phyloP scores from a whole-genome alignment of 805 yeast species.

The Spathaspora gorwiae region DNA sequence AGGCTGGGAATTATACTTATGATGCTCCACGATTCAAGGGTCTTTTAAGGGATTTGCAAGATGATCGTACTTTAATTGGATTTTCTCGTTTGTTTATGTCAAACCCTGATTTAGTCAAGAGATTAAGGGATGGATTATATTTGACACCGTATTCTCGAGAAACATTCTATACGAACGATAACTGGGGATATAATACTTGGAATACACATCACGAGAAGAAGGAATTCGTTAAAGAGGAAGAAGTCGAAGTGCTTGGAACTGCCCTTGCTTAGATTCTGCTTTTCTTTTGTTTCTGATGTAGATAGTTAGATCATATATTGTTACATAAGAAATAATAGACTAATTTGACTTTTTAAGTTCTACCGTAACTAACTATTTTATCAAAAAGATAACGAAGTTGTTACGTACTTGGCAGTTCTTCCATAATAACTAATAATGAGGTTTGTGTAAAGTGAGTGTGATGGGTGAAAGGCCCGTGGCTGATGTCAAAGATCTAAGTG shows the following conservation, averaged over 20 bases:
- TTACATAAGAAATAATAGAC: no score
- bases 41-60: slow-evolving; percentile 8
- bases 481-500: slow-evolving; percentile 25
- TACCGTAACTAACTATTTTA: no score
- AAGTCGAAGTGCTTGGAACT: background rate
- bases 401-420: no score
- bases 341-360: no score
- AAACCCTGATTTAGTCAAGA: slow-evolving; percentile 39
- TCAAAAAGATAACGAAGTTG: no score
- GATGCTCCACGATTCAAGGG: slow-evolving; percentile 17
- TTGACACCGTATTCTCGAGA: slow-evolving; percentile 36
- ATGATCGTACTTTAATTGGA: slow-evolving; percentile 39
- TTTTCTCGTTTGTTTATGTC: slow-evolving; percentile 36
- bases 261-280: background rate
- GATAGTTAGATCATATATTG: no score
- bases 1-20: slow-evolving; percentile 15
- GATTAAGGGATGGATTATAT: slow-evolving; percentile 30
- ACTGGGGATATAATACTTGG: slow-evolving; percentile 24
- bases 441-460: no score
- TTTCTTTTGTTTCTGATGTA: no score
- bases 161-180: slow-evolving; percentile 28
- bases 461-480: slow-evolving; percentile 37
- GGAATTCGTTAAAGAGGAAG: slow-evolving; percentile 1
- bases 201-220: slow-evolving; percentile 2
- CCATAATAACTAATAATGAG: no score